phyloP scores from a whole-genome alignment of 2,329 filamentous ascomycete species.

The Diaporthe helianthi region DNA sequence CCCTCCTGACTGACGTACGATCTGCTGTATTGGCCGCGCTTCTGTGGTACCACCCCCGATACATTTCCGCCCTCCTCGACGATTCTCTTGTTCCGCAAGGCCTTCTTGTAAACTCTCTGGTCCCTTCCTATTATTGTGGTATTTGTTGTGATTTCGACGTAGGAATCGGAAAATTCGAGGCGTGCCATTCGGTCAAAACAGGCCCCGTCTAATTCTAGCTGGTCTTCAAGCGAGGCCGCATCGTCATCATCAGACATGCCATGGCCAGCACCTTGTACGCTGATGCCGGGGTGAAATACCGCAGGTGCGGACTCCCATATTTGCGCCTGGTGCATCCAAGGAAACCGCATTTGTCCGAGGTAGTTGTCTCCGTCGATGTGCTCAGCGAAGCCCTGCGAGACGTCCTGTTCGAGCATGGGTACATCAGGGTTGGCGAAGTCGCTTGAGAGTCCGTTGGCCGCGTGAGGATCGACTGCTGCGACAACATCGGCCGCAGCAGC shows the following conservation, averaged over 20 bases:
- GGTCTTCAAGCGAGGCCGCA: slow-evolving; percentile 6
- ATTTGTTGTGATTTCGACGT: slow-evolving; percentile 30
- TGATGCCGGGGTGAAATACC: not conserved
- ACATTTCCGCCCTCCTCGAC: slow-evolving; percentile 47
- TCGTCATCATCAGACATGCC: slow-evolving; percentile 12
- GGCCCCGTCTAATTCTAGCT: slow-evolving; percentile 12
- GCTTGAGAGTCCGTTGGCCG: not conserved
- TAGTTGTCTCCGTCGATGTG: not conserved
- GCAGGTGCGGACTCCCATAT: not conserved
- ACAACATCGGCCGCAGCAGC: not conserved
- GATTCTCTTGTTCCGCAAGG: slow-evolving; percentile 58
- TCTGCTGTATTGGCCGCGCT: slow-evolving; percentile 62
- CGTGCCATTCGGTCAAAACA: slow-evolving; percentile 8
- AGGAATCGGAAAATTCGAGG: slow-evolving; percentile 31
- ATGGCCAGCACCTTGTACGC: not conserved
- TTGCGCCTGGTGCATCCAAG: not conserved
- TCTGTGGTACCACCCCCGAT: slow-evolving; percentile 52
- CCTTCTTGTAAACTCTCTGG: slow-evolving; percentile 48
- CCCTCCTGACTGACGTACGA: slow-evolving; percentile 74
- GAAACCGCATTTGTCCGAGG: not conserved
- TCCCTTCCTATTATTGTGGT: slow-evolving; percentile 34
- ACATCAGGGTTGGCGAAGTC: not conserved
- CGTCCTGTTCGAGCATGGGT: not conserved
- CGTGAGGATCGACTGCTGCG: not conserved
- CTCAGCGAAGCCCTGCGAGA: not conserved